Conservation (phyloP, 768 basidiomycete genomes). For the Lentinus brumalis region DNA sequence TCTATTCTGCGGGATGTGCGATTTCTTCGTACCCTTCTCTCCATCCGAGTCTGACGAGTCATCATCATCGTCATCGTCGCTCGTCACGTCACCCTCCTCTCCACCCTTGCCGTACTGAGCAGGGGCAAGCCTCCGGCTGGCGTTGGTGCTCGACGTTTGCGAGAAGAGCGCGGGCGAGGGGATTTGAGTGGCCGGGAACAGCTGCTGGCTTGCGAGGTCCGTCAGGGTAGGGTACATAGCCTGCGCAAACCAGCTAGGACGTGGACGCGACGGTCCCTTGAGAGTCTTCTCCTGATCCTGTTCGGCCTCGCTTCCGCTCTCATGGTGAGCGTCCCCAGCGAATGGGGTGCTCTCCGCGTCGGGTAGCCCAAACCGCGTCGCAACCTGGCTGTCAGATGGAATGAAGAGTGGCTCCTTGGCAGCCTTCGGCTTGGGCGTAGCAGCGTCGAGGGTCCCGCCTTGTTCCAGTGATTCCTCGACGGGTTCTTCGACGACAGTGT, state of each 20-base stretch:
- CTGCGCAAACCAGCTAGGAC: conserved; percentile 1
- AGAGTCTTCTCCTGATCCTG: conserved; percentile 34
- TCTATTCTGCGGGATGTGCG: conserved; percentile 65
- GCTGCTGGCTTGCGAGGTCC: conserved; percentile 46
- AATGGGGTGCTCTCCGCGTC: conserved; percentile 12
- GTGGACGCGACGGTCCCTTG: conserved; percentile 16
- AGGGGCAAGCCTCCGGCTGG: neutral
- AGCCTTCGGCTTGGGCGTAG: conserved; percentile 7
- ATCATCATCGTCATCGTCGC: conserved; percentile 34
- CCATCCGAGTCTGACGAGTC: conserved; percentile 33
- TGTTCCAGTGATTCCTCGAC: neutral
- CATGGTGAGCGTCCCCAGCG: neutral
- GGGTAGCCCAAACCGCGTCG: conserved; percentile 54
- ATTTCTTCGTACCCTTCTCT: conserved; percentile 29
- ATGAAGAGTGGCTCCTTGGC: conserved; percentile 47
- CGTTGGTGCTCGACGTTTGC: conserved; percentile 5
- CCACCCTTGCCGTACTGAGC: conserved; percentile 31
- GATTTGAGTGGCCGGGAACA: conserved; percentile 32
- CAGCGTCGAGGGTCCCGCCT: neutral
- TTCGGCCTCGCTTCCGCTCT: neutral
- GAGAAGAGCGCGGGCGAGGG: conserved; percentile 29
- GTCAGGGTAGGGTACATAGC: conserved; percentile 50
- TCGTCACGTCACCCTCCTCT: conserved; percentile 34
- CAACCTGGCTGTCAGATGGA: conserved; percentile 51
- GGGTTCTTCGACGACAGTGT: conserved; percentile 2